phyloP scores from a whole-genome alignment of 441 rosid species.

The Kokia cookei region DNA sequence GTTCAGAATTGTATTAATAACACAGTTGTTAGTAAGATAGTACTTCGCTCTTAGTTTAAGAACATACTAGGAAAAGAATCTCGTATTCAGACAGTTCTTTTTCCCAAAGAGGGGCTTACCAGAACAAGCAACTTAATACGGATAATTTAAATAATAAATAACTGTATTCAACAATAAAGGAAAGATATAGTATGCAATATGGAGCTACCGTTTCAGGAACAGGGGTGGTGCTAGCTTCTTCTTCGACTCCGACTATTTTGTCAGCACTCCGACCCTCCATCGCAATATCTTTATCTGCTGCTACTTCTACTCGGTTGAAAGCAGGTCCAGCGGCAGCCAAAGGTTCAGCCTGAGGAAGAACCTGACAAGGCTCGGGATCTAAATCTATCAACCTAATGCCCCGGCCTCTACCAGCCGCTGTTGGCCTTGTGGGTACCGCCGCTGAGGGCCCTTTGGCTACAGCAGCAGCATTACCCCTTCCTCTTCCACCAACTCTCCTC shows the following conservation, averaged over 20 bases:
- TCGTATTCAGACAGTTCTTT: background rate
- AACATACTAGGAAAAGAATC: background rate
- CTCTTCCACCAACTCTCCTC: constrained; percentile 89
- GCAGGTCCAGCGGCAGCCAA: constrained; percentile 61
- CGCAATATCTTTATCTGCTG: constrained; percentile 72
- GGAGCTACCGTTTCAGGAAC: constrained; percentile 83
- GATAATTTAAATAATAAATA: background rate
- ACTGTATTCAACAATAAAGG: background rate
- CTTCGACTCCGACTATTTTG: constrained; percentile 65
- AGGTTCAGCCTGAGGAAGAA: constrained; percentile 54
- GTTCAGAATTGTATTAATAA: background rate
- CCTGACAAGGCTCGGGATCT: constrained; percentile 82
- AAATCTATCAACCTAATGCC: constrained; percentile 84
- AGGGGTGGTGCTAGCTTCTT: constrained; percentile 76
- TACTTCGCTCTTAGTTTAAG: background rate
- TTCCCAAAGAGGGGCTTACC: background rate
- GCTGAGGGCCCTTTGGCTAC: constrained; percentile 61
- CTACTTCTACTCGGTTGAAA: constrained; percentile 62
- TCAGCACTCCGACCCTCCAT: constrained; percentile 79
- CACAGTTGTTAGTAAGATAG: background rate
- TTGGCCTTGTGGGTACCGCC: constrained; percentile 55
- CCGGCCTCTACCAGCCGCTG: constrained; percentile 83
- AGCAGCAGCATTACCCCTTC: constrained; percentile 84
- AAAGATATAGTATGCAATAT: constrained; percentile 12
- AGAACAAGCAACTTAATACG: background rate